Base-by-base conservation (phyloP, 139 green algal species). In the Mesostigma viride region DNA sequence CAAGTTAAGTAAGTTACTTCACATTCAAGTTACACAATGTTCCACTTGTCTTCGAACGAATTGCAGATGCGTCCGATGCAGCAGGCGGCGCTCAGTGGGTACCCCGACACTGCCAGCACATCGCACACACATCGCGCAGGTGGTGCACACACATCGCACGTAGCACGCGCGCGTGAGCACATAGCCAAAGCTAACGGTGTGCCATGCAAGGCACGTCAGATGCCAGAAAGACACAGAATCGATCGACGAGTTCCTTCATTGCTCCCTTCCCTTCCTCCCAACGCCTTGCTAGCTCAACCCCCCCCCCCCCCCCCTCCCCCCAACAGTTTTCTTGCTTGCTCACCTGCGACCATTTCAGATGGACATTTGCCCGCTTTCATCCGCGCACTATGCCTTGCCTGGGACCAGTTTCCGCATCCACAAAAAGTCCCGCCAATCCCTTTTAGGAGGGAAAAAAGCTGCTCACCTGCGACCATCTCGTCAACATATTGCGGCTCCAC, bases 81-180 rank as follows among this genome's bases (percentile, higher is more conserved):
- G 73, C 90, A 96, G 0, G 91, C 91, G 2, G 89, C 91, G 28
- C 76, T 88, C 6, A 98, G 81, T 1, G 91, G 85, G 70, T 91
- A 97, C 74, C 96, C 76, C 0, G 78, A 89, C n/a, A 98, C 82
- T 31, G 81, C 87, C 5, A 96, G 33, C 8, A 8, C 22, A 4
- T 6, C 57, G 36, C 27, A 5, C 57, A 20, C 3, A 5, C 28
- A 63, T 34, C 57, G 26, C 3, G 24, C 5, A 6, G n/a, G 35
- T 40, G 27, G 3, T 34, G 27, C 57, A 3, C 2, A 36, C 26
- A 58, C 31, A 64, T n/a, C n/a, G n/a, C n/a, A n/a, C n/a, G n/a
- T n/a, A n/a, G n/a, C n/a, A n/a, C n/a, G n/a, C n/a, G n/a, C n/a
- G n/a, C n/a, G n/a, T n/a, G n/a, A n/a, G n/a, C n/a, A n/a, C n/a